phyloP scores from a whole-genome alignment of 2,329 filamentous ascomycete species.

The Rhynchosporium secalis region DNA sequence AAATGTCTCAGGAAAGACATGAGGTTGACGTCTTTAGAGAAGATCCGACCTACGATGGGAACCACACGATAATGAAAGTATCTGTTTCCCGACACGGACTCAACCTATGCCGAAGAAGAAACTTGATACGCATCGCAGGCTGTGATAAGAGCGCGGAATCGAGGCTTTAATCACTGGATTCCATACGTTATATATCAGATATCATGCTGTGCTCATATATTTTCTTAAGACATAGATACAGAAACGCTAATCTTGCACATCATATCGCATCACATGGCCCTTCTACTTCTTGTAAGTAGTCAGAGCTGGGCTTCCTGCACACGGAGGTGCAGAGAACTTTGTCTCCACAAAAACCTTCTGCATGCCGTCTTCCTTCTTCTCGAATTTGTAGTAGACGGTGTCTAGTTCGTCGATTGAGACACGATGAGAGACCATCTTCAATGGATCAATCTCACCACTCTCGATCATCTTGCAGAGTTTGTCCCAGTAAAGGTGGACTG shows the following conservation, averaged over 20 bases:
- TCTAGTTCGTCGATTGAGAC: constrained; percentile 72
- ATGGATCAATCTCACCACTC: constrained; percentile 67
- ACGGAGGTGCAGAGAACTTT: constrained; percentile 53
- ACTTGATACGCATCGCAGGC: background rate
- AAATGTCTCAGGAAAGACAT: background rate
- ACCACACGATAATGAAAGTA: background rate
- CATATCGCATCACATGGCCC: background rate
- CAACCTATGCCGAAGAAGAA: background rate
- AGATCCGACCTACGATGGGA: background rate
- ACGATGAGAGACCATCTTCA: constrained; percentile 80
- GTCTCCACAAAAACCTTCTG: constrained; percentile 77
- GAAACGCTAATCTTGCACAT: background rate
- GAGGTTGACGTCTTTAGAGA: background rate
- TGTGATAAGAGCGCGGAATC: background rate
- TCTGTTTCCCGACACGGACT: background rate
- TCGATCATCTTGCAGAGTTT: constrained; percentile 69
- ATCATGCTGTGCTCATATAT: background rate
- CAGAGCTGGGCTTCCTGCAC: constrained; percentile 46
- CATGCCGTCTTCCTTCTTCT: constrained; percentile 64
- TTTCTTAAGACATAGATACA: background rate
- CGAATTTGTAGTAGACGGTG: constrained; percentile 64
- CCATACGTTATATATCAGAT: background rate
- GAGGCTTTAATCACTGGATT: background rate
- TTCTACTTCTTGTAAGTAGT: constrained; percentile 41
- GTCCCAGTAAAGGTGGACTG: constrained; percentile 46